Conservation (phyloP, 371 early-diverging fungal species). For the Mortierella sp. region DNA sequence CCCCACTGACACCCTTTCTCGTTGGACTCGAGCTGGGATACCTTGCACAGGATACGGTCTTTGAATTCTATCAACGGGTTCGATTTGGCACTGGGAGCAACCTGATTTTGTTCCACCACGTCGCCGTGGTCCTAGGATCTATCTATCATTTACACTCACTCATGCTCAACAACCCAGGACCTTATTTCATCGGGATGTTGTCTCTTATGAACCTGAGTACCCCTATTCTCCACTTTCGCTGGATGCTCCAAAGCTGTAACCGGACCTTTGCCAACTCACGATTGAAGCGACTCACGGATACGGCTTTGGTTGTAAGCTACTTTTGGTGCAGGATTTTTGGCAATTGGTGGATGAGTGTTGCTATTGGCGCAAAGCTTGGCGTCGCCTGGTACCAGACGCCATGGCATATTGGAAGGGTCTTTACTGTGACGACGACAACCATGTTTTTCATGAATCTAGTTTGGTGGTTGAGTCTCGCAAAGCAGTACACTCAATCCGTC, state of each 20-base stretch:
- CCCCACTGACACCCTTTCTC: conserved; percentile 46
- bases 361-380: conserved; percentile 44
- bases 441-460: conserved; percentile 49
- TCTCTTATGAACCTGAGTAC: conserved; percentile 53
- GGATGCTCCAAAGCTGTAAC: conserved; percentile 46
- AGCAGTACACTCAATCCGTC: conserved; percentile 38
- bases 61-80: conserved; percentile 49
- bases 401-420: conserved; percentile 30
- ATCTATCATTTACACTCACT: conserved; percentile 44
- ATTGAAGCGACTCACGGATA: conserved; percentile 44
- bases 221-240: conserved; percentile 48
- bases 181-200: conserved; percentile 50
- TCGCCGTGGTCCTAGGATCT: conserved; percentile 43
- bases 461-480: conserved; percentile 49
- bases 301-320: conserved; percentile 43
- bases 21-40: conserved; percentile 53
- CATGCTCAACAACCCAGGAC: conserved; percentile 43
- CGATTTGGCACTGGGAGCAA: conserved; percentile 50
- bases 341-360: conserved; percentile 52
- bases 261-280: conserved; percentile 39
- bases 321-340: conserved; percentile 52
- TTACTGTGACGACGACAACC: conserved; percentile 41
- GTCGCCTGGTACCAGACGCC: conserved; percentile 48
- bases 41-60: conserved; percentile 44
- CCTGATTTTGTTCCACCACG: conserved; percentile 52